Percentiles rank a stretch among this genome's conserved stretches.
Evolutionary conservation across 805 yeast species (phyloP).

Genomic region (Komagataella kurtzmanii): DNA sequence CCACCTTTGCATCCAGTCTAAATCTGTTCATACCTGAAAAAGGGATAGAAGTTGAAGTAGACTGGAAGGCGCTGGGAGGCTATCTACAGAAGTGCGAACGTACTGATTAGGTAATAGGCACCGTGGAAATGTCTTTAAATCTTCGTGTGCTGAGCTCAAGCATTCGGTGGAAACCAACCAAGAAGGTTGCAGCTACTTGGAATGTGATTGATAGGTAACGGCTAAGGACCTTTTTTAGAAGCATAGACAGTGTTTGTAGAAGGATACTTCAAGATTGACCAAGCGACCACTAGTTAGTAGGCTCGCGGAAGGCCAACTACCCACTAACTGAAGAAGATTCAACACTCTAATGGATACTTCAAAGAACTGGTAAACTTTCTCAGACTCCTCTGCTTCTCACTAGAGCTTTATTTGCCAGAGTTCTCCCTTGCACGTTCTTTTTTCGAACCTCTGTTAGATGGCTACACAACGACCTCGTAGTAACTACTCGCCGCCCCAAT

Average conservation of each 20-base stretch:
- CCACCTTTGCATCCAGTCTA: slow-evolving; percentile 15
- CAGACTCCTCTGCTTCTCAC: no score
- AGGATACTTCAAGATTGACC: not conserved
- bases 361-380: no score
- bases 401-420: no score
- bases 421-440: no score
- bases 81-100: not conserved
- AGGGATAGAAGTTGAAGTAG: not conserved
- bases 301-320: not conserved
- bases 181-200: slow-evolving; percentile 4
- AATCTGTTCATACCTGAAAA: slow-evolving; percentile 9
- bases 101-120: not conserved
- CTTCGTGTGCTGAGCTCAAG: not conserved
- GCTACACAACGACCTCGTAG: not conserved
- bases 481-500: not conserved
- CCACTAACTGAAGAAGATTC: not conserved
- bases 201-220: no score
- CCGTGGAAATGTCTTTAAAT: not conserved
- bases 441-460: not conserved
- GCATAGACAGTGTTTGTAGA: not conserved
- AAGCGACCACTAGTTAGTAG: not conserved
- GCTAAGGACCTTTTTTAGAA: no score
- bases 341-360: not conserved
- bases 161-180: no score
- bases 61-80: not conserved